phyloP scores from a whole-genome alignment of 495 filamentous ascomycete genomes.

The Penicillium pancosmium region DNA sequence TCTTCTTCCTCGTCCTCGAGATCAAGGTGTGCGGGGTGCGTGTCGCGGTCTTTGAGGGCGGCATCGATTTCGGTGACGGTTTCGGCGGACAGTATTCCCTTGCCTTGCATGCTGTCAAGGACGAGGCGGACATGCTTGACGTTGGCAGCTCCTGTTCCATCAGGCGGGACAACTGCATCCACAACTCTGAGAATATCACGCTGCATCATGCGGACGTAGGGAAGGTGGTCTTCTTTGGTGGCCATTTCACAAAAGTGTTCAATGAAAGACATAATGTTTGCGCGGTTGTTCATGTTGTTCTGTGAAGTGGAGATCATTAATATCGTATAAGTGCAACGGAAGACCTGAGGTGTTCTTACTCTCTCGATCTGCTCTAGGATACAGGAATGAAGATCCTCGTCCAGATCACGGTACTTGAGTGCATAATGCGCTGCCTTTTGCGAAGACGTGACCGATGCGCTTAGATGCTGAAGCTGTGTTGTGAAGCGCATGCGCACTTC shows the following conservation, averaged over 20 bases:
- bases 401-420: constrained; percentile 85
- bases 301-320: constrained; percentile 29
- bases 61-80: constrained; percentile 78
- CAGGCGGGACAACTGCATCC: constrained; percentile 78
- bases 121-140: constrained; percentile 89
- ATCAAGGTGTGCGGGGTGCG: constrained; percentile 43
- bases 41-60: constrained; percentile 74
- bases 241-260: constrained; percentile 92
- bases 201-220: constrained; percentile 92
- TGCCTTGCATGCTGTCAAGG: constrained; percentile 66
- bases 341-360: constrained; percentile 44
- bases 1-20: constrained; percentile 42
- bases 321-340: neutral
- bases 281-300: constrained; percentile 94
- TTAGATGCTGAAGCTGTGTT: constrained; percentile 80
- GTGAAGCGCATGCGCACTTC: constrained; percentile 98
- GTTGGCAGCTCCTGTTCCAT: constrained; percentile 90
- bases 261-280: constrained; percentile 99
- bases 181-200: constrained; percentile 87
- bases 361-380: constrained; percentile 93
- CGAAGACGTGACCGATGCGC: constrained; percentile 82
- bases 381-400: constrained; percentile 95
- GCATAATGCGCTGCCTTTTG: constrained; percentile 96
- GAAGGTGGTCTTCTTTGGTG: constrained; percentile 67
- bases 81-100: constrained; percentile 65